phyloP scores from a whole-genome alignment of 768 basidiomycete species.

The Tremella fuciformis region DNA sequence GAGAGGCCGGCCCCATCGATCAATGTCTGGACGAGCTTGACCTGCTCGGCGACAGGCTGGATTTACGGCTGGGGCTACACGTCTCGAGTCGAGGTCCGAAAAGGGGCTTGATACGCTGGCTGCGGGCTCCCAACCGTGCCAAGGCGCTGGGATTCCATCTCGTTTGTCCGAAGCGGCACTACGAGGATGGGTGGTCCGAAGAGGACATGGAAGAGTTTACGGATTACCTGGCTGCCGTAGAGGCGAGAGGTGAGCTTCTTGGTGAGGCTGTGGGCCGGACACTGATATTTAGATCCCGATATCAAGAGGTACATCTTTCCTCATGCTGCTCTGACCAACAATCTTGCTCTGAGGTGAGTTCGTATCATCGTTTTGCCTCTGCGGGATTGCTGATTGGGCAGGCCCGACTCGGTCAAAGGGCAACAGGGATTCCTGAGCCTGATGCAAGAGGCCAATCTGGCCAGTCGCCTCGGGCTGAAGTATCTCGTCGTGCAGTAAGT shows the following conservation, averaged over 20 bases:
- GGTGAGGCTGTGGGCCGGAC: neutral
- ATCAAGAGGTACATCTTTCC: slow-evolving; percentile 3
- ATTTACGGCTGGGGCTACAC: too few species aligned
- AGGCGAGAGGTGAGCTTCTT: slow-evolving; percentile 5
- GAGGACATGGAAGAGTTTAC: neutral
- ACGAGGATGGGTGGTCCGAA: neutral
- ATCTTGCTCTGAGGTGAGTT: neutral
- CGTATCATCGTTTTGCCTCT: neutral
- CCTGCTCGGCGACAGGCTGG: too few species aligned
- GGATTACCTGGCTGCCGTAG: neutral
- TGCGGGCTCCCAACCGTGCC: neutral
- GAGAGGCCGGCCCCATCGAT: too few species aligned
- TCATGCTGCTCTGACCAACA: neutral
- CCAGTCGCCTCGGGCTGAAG: neutral
- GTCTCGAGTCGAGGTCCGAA: too few species aligned
- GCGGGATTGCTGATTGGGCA: neutral
- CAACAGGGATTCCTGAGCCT: slow-evolving; percentile 1
- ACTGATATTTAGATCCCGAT: neutral
- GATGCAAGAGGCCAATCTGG: neutral
- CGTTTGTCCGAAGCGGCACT: neutral
- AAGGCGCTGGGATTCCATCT: neutral
- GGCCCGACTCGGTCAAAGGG: neutral
- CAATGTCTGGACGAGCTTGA: too few species aligned
- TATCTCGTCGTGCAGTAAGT: slow-evolving; percentile 4
- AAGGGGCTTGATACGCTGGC: too few species aligned